Conservation (phyloP, 768 basidiomycete species). For the Xerocomus potaroensis region DNA sequence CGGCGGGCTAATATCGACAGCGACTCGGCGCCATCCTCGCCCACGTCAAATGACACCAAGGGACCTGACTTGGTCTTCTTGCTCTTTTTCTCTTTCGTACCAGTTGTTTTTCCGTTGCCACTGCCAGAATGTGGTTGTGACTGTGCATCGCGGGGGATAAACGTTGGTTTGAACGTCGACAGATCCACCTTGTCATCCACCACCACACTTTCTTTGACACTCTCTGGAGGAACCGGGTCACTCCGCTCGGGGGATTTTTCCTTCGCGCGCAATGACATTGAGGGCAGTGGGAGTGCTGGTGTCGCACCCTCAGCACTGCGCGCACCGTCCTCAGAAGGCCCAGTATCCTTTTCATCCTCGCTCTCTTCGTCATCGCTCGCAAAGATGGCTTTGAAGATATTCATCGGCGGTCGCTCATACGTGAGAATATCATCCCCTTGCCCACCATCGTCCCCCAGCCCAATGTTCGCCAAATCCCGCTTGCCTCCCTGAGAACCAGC, state of each 20-base stretch:
- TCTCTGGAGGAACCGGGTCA: background rate
- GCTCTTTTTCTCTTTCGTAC: conserved; percentile 44
- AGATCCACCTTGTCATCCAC: conserved; percentile 42
- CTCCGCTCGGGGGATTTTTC: background rate
- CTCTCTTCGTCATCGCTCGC: conserved; percentile 91
- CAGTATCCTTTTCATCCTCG: conserved; percentile 51
- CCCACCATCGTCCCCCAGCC: conserved; percentile 86
- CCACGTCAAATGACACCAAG: conserved; percentile 75
- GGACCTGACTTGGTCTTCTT: conserved; percentile 44
- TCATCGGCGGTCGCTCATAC: conserved; percentile 83
- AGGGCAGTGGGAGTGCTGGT: conserved; percentile 9
- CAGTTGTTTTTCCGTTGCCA: conserved; percentile 37
- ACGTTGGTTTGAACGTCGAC: conserved; percentile 84
- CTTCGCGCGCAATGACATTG: conserved; percentile 5
- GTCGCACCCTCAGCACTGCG: background rate
- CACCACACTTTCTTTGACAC: background rate
- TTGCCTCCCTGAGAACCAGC: conserved; percentile 21
- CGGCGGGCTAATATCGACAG: conserved; percentile 26
- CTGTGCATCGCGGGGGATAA: conserved; percentile 51
- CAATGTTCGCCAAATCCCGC: conserved; percentile 75
- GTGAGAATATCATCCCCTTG: conserved; percentile 87
- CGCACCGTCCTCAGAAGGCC: conserved; percentile 8
- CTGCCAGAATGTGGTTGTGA: conserved; percentile 31
- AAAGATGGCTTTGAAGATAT: conserved; percentile 97
- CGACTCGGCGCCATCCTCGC: conserved; percentile 51